Evolutionary conservation across 2,329 filamentous ascomycete genomes (phyloP).

Genomic region (Clonostachys sp.): DNA sequence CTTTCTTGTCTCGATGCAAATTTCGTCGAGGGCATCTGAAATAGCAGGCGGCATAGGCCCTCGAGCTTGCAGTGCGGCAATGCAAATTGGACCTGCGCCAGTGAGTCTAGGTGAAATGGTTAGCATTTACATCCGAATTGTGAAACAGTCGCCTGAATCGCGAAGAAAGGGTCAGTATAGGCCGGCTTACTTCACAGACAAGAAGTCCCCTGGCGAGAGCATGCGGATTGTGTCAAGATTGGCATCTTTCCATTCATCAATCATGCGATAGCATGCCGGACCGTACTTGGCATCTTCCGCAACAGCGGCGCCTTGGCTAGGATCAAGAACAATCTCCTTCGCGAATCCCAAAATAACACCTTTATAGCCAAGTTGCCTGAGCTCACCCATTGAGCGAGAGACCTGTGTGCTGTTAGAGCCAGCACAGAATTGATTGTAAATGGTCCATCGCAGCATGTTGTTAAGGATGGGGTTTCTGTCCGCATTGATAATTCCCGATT

Average conservation of each 20-base stretch:
- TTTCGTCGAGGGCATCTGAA: constrained; percentile 63
- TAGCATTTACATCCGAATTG: not conserved
- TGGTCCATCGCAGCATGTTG: constrained; percentile 32
- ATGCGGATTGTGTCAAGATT: constrained; percentile 44
- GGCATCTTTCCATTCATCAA: constrained; percentile 1
- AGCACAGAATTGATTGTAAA: constrained; percentile 55
- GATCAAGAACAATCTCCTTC: constrained; percentile 36
- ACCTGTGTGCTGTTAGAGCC: constrained; percentile 44
- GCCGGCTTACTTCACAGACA: constrained; percentile 47
- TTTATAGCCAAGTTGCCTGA: constrained; percentile 43
- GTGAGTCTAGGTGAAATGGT: constrained; percentile 41
- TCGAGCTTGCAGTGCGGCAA: constrained; percentile 60
- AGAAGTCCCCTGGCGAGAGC: constrained; percentile 45
- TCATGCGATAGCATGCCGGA: constrained; percentile 19
- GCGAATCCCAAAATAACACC: constrained; percentile 50
- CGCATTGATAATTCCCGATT: constrained; percentile 35
- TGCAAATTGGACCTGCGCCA: constrained; percentile 71
- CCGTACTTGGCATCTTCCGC: constrained; percentile 12
- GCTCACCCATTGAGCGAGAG: constrained; percentile 31
- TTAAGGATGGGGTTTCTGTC: constrained; percentile 31
- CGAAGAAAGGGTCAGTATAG: not conserved
- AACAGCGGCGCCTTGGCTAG: constrained; percentile 1
- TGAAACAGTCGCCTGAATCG: too few relatives aligned
- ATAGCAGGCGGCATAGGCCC: constrained; percentile 61
- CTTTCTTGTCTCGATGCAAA: constrained; percentile 67